These are phyloP conservation scores for Ambrosiella beaveri DNA, from an alignment of 2,329 filamentous ascomycete species.

Conservation along the genomic window DNA sequence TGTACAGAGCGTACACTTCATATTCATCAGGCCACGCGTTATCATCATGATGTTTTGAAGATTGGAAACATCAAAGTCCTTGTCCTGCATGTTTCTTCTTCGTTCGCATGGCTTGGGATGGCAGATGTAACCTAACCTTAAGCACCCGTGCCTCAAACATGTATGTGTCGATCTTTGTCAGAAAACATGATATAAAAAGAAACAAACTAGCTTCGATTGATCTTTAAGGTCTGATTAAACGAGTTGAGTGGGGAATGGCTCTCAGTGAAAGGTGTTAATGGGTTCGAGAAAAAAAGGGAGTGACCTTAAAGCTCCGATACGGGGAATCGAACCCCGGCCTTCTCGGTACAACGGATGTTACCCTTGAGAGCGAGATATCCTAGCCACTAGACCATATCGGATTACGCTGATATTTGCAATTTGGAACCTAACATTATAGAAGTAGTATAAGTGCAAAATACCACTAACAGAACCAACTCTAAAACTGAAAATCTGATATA, in stretches of 20 bases:
- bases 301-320: constrained; percentile 12
- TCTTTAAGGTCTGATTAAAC: not conserved
- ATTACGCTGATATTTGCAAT: not conserved
- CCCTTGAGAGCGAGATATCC: constrained; percentile 2
- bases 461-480: no score
- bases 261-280: not conserved
- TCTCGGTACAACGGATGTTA: constrained; percentile 8
- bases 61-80: not conserved
- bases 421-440: not conserved
- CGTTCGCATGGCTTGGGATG: not conserved
- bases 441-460: no score
- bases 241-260: not conserved
- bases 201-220: not conserved
- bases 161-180: not conserved
- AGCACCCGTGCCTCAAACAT: not conserved
- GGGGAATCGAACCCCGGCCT: constrained; percentile 16
- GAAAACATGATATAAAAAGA: not conserved
- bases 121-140: not conserved
- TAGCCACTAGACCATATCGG: constrained; percentile 9
- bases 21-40: not conserved
- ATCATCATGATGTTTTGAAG: not conserved
- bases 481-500: not conserved
- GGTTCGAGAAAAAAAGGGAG: not conserved
- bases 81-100: not conserved
- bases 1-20: not conserved